These are phyloP conservation scores for Pharus latifolius DNA, from an alignment of 176 grass and related monocot species.

Conservation along the genomic window DNA sequence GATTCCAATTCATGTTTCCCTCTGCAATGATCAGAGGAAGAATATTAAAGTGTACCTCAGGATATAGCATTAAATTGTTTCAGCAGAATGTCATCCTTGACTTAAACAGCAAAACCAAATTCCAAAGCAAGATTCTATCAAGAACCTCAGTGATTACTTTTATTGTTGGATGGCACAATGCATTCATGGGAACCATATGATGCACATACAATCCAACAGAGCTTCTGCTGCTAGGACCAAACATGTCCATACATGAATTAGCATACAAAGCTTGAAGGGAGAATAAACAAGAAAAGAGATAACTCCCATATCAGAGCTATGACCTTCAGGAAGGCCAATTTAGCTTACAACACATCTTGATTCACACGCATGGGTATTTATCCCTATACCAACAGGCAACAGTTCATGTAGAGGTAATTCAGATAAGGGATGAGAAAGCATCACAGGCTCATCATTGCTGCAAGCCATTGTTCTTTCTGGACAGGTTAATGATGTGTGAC, in stretches of 20 bases:
- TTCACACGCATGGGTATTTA: neutral
- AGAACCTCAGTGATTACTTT: neutral
- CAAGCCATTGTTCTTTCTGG: neutral
- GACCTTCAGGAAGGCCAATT: neutral
- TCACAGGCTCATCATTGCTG: neutral
- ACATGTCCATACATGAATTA: neutral
- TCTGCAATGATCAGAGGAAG: slow-evolving; percentile 29
- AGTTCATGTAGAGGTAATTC: slow-evolving; percentile 1
- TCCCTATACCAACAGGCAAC: neutral
- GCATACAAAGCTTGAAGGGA: slow-evolving; percentile 1
- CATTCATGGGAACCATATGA: neutral
- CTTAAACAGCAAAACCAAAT: slow-evolving; percentile 8
- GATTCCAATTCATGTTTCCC: slow-evolving; percentile 84
- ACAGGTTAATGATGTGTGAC: neutral
- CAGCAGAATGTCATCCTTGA: slow-evolving; percentile 4
- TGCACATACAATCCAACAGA: slow-evolving; percentile 9
- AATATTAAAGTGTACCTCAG: slow-evolving; percentile 7
- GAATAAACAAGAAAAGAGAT: neutral
- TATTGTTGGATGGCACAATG: slow-evolving; percentile 9
- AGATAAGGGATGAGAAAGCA: neutral
- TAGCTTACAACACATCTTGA: neutral
- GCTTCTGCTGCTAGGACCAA: neutral
- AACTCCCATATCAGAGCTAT: neutral
- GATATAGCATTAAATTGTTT: neutral
- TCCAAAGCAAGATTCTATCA: slow-evolving; percentile 3